phyloP scores from a whole-genome alignment of 768 basidiomycete species.

The Zangia roseola region DNA sequence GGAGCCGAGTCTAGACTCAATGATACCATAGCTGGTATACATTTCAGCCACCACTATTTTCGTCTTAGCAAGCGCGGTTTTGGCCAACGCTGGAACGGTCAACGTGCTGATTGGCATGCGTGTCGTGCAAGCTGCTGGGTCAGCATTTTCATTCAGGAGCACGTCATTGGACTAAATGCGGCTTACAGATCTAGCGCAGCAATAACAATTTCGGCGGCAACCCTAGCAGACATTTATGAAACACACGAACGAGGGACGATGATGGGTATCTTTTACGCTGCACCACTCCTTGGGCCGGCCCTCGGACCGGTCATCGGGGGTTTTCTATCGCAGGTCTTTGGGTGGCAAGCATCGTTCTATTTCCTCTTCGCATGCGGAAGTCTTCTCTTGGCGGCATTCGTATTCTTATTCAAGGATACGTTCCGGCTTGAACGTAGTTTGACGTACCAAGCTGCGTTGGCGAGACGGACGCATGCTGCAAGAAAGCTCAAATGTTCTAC shows the following conservation, averaged over 20 bases:
- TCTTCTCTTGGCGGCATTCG: constrained; percentile 51
- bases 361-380: constrained; percentile 69
- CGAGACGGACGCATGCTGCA: constrained; percentile 36
- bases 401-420: constrained; percentile 76
- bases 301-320: constrained; percentile 75
- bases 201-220: constrained; percentile 71
- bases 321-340: constrained; percentile 58
- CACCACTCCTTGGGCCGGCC: constrained; percentile 75
- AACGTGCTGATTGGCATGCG: constrained; percentile 64
- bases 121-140: constrained; percentile 66
- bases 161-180: constrained; percentile 3
- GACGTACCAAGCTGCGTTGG: constrained; percentile 69
- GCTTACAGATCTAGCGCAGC: constrained; percentile 58
- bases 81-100: constrained; percentile 55
- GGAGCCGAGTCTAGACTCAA: constrained; percentile 2
- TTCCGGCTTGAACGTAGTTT: constrained; percentile 82
- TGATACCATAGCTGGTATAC: constrained; percentile 47
- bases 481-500: constrained; percentile 22
- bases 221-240: constrained; percentile 77
- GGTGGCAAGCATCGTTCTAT: constrained; percentile 84
- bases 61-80: constrained; percentile 52
- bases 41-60: constrained; percentile 51
- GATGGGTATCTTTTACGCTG: constrained; percentile 81
- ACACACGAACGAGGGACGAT: constrained; percentile 70
- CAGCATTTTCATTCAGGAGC: constrained; percentile 16